Evolutionary conservation across 2,329 filamentous ascomycete species (phyloP), one percentile per base, ranked within the genome.

Genomic region (Fusarium liriodendri): DNA sequence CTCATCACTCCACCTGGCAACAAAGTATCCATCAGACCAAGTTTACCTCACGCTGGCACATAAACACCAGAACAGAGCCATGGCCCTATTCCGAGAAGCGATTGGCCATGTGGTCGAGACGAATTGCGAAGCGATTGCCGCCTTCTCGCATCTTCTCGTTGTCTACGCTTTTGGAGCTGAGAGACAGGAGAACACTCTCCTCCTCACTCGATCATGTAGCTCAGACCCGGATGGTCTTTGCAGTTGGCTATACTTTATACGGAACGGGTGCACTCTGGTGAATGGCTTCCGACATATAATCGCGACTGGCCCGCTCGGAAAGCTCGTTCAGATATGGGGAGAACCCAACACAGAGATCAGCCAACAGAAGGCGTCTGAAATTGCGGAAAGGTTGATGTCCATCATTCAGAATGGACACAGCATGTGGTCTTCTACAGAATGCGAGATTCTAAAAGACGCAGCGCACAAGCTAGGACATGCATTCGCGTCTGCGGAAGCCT

Each of bases 171-270:
- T 71, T 2, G 69, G 65, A 0, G 40, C 62, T 4, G 47, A 71
- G 20, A 47, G 14, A 2, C 37, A 59, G 25, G 62, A 69, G 6
- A 33, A 45, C 8, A 32, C 25, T 3, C 22, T 45, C 16, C 50
- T 59, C 5, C 38, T 64, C 5, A 52, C 35, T 3, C n/a, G 22
- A 6, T 42, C 42, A 1, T 10, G 38, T 5, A 33, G 54, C 33
- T 33, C 61, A 5, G 25, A 32, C 8, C 18, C 40, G 0, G 29
- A 33, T 14, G 18, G 54, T 0, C 11, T 64, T 1, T 64, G 55
- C 13, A 63, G 40, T 16, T 70, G 70, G 70, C 32, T 72, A 9
- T 58, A 67, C 33, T 72, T 70, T 25, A 59, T 70, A 5, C 64
- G 70, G 3, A 52, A 62, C 25, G 64, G 63, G 2, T 72, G 70